Evolutionary conservation across 2,329 filamentous ascomycete species (phyloP), one percentile per base, ranked within the genome.

Genomic region (Clarireedia hainanense): DNA sequence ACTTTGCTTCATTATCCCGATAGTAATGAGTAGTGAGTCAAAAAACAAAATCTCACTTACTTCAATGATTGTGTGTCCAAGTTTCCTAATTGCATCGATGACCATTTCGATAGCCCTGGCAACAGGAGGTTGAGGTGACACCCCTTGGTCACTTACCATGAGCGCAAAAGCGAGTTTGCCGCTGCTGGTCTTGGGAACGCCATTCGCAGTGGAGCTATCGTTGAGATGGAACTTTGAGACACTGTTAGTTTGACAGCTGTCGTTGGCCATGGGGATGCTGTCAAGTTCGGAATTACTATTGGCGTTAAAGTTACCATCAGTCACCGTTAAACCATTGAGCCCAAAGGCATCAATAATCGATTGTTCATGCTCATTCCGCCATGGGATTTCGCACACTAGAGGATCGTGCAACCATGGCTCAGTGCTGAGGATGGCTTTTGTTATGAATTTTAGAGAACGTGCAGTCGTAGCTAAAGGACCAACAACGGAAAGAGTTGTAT

Each of bases 351-450:
- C 68, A 2, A 69, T 53, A 3, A 75, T 61, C 0, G 60, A 61
- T 34, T 67, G 55, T 56, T 68, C 66, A 42, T 68, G 61, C 36
- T 79, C 73, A 24, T 76, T 69, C 2, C 84, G 76, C 79, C 84
- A 89, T 0, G 85, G 85, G 0, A 89, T 73, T 20, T 86, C 81
- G 42, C 82, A 70, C 0, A 85, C 82, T 0, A 83, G 70, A 0
- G 86, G 85, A 66, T 89, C 86, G 60, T 80, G 71, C 1, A 81
- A 69, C 86, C 86, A 89, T 0, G 86, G 86, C 52, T 80, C 63
- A 34, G 76, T 76, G 12, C 72, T 73, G 1, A 90, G 70, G 2
- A 88, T 65, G 0, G 77, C 71, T 62, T 81, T 76, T 2, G 82
- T 74, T 2, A 83, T 64, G 3, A 88, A 68, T 40, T 75, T 76